Base-by-base conservation (phyloP, 1,284 basidiomycete species). In the Boletus mariae region DNA sequence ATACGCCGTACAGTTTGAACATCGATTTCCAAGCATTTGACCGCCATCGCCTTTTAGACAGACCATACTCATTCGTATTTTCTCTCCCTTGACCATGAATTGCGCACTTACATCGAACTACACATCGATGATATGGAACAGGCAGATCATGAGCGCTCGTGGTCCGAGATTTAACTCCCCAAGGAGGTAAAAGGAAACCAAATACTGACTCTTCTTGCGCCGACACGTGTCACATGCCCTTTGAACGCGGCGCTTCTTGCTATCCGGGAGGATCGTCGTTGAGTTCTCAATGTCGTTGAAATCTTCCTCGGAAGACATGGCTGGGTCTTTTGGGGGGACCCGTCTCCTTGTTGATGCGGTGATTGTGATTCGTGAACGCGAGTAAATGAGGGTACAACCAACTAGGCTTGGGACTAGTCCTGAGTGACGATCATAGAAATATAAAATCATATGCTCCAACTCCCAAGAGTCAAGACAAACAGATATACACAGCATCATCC, bases 1-100 rank as follows among this genome's bases (percentile, higher is more conserved):
- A 61, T 85, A 87, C 12, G 88, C 80, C 15, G 81, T 73, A 65
- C 92, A 94, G 65, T 90, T 92, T 0, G 90, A 87, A 66, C 92
- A 94, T 55, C 76, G 73, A 57, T 83, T 84, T 25, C 78, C 78
- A 10, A 79, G 80, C 81, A 83, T 86, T 60, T 83, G 77, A 8
- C 75, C 75, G 29, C 83, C 83, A 70, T 85, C 81, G 59, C 83
- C 80, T 82, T 82, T 40, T 11, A 37, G 20, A 43, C 11, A 25
- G 8, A 28, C 5, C 17, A 20, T 35, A 20, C 5, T 11, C 28
- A 17, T 44, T 29, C 8, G 13, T 42, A 23, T n/a, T 17, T 44
- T 5, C 10, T 12, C 25, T n/a, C 25, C 26, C 23, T 15, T n/a
- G 15, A 28, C 25, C 13, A 15, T n/a, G 15, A 43, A 17, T 57